Evolutionary conservation across 352 stramenopile genomes (phyloP).

Genomic region (Globisporangium paroecandrum): DNA sequence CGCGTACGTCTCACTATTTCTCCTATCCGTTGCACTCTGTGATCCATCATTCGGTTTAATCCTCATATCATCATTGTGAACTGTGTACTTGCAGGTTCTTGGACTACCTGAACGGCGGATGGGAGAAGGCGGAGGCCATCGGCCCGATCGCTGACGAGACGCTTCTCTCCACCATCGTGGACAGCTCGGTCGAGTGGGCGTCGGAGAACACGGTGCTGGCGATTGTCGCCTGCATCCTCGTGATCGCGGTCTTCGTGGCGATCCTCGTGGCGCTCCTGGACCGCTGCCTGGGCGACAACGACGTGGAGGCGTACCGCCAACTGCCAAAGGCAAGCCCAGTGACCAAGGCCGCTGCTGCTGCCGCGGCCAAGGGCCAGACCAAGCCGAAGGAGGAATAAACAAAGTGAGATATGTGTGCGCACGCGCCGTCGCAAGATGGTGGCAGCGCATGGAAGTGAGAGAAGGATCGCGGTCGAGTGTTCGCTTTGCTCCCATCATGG

Average conservation of each 20-base stretch:
- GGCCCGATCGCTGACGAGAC: conserved; percentile 62
- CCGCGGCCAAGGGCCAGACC: background rate
- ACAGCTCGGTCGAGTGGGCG: conserved; percentile 63
- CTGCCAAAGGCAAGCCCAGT: conserved; percentile 26
- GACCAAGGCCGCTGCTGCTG: conserved; percentile 7
- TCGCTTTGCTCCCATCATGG: background rate
- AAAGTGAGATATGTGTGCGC: background rate
- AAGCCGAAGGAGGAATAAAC: conserved; percentile 51
- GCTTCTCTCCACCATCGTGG: conserved; percentile 59
- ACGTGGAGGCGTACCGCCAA: conserved; percentile 54
- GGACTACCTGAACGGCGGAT: conserved; percentile 60
- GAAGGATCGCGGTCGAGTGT: background rate
- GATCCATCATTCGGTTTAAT: background rate
- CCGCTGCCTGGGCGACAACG: conserved; percentile 68
- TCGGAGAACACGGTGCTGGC: conserved; percentile 67
- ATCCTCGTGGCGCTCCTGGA: conserved; percentile 69
- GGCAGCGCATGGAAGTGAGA: background rate
- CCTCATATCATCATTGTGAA: background rate
- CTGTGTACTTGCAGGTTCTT: conserved; percentile 23
- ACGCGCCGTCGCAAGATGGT: background rate
- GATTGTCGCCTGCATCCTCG: conserved; percentile 49
- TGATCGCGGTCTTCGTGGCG: conserved; percentile 60
- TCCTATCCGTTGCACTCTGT: background rate
- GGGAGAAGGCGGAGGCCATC: conserved; percentile 42
- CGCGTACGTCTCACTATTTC: conserved; percentile 18